These are phyloP conservation scores for Echinosophora koreensis DNA, from an alignment of 306 rosid genomes.

Conservation along the genomic window DNA sequence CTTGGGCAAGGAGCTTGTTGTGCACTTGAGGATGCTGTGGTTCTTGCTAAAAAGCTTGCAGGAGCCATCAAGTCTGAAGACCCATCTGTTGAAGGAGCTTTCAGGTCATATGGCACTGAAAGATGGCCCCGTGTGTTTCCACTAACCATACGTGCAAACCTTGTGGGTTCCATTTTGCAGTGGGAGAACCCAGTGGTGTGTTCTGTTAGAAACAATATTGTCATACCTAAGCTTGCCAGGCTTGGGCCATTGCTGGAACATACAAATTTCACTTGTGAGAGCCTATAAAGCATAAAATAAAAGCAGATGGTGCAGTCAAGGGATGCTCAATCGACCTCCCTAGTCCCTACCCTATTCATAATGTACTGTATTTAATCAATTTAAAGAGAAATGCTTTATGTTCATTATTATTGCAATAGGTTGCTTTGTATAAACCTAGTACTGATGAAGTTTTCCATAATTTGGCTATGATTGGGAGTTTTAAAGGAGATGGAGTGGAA, in stretches of 20 bases:
- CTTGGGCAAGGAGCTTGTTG: constrained; percentile 97
- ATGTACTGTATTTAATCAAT: not conserved
- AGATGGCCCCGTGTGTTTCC: constrained; percentile 87
- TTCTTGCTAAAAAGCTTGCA: constrained; percentile 74
- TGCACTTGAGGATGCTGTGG: constrained; percentile 87
- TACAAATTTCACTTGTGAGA: constrained; percentile 71
- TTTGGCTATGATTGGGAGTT: no score
- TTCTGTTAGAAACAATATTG: constrained; percentile 70
- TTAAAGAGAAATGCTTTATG: constrained; percentile 20
- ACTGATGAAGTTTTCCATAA: not conserved
- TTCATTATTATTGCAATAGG: not conserved
- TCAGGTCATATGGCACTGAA: constrained; percentile 67
- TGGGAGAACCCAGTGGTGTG: constrained; percentile 81
- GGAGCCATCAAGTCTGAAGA: constrained; percentile 61
- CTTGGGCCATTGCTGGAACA: constrained; percentile 82
- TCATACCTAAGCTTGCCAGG: constrained; percentile 78
- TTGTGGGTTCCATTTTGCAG: constrained; percentile 78
- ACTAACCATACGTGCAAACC: constrained; percentile 76
- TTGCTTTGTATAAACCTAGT: not conserved
- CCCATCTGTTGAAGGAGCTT: constrained; percentile 62
- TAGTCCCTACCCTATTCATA: not conserved
- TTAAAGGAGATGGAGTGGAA: no score
- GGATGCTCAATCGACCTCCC: not conserved
- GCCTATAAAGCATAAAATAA: constrained; percentile 43
- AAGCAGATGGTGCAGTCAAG: not conserved